Conservation (phyloP, 192 early-diverging fungal genomes). For the Funneliformis mosseae region DNA sequence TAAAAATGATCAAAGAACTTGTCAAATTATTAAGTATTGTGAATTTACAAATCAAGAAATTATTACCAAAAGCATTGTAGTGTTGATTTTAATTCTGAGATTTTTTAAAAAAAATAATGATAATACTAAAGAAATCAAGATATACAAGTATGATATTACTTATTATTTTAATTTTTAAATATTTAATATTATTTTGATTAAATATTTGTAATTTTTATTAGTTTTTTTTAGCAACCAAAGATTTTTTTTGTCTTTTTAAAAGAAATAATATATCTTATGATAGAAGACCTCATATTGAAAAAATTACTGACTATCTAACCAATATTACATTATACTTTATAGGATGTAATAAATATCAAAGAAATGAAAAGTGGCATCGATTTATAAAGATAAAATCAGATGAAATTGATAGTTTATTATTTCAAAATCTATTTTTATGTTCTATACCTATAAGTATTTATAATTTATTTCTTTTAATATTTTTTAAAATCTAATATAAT, state of each 20-base stretch:
- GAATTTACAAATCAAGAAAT: neutral
- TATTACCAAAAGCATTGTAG: neutral
- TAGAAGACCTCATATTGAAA: neutral
- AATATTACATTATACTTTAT: neutral
- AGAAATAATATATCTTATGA: neutral
- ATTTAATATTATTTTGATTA: neutral
- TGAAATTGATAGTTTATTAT: neutral
- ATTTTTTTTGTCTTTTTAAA: neutral
- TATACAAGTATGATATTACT: neutral
- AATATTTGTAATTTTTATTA: neutral
- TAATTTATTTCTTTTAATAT: neutral
- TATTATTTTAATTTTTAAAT: neutral
- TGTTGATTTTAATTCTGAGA: constrained; percentile 7
- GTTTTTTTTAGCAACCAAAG: neutral
- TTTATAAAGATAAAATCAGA: neutral
- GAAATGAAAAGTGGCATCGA: neutral
- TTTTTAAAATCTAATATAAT: neutral
- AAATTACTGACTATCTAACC: neutral
- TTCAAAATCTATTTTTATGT: neutral
- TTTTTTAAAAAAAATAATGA: neutral
- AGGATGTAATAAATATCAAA: neutral
- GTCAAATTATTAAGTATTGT: neutral
- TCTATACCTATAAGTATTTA: neutral
- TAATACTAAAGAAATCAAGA: neutral
- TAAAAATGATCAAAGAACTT: neutral